Evolutionary conservation across 1,139 yeast genomes (phyloP).

Genomic region (Chernovozyma aurita): DNA sequence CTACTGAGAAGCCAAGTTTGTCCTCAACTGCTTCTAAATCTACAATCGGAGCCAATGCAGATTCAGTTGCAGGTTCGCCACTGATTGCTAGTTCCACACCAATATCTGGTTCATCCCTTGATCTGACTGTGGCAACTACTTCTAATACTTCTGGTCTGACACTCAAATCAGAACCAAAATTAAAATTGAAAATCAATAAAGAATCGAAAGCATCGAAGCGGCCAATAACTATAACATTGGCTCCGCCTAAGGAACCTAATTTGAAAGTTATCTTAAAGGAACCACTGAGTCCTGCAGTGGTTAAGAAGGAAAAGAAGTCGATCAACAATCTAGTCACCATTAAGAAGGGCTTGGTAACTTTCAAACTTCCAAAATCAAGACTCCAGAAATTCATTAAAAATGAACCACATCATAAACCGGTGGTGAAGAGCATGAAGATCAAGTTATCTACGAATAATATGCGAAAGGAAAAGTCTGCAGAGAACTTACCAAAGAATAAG

Average conservation of each 20-base stretch:
- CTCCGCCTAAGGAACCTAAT: background rate
- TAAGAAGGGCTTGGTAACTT: constrained; percentile 9
- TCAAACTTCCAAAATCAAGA: constrained; percentile 12
- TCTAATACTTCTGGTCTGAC: background rate
- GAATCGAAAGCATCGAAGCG: background rate
- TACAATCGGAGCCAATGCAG: too few relatives aligned
- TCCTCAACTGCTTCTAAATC: background rate
- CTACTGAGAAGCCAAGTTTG: background rate
- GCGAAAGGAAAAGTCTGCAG: too few relatives aligned
- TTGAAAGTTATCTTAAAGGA: background rate
- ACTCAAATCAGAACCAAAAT: constrained; percentile 13
- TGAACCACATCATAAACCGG: too few relatives aligned
- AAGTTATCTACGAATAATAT: too few relatives aligned
- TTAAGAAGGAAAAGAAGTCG: background rate
- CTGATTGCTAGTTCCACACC: constrained; percentile 1
- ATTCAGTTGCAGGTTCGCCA: too few relatives aligned
- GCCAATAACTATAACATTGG: background rate
- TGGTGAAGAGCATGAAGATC: too few relatives aligned
- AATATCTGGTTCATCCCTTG: background rate
- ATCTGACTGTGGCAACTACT: background rate
- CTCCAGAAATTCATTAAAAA: constrained; percentile 3
- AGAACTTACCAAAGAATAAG: too few relatives aligned
- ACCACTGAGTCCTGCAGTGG: constrained; percentile 1
- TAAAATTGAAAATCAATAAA: constrained; percentile 14
- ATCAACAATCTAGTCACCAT: background rate